Conservation (phyloP, 257 asterid genomes). For the Haberlea rhodopensis region DNA sequence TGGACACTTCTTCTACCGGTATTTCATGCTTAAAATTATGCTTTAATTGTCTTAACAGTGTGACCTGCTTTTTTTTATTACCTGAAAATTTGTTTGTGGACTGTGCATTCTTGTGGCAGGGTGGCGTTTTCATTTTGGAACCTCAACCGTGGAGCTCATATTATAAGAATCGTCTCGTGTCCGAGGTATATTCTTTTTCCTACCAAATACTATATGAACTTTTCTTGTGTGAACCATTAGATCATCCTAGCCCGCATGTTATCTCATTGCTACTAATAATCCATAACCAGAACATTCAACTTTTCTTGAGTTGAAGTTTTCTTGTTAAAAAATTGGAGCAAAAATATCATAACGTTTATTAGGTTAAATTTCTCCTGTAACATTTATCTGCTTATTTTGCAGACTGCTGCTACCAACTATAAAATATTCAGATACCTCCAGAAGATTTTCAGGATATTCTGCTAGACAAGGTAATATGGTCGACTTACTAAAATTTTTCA, state of each 20-base stretch:
- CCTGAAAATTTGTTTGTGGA: not conserved
- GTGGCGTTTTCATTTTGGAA: conserved; percentile 86
- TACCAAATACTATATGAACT: not conserved
- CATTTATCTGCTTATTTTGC: conserved; percentile 23
- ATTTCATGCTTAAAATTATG: conserved; percentile 10
- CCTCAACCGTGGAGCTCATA: conserved; percentile 98
- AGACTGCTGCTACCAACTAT: conserved; percentile 60
- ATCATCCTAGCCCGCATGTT: not conserved
- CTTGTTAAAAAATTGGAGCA: not conserved
- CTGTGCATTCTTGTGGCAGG: conserved; percentile 47
- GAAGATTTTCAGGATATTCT: conserved; percentile 84
- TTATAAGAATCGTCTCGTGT: conserved; percentile 63
- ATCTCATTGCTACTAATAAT: not conserved
- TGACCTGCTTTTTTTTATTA: conserved; percentile 1
- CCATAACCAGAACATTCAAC: not conserved
- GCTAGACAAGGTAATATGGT: conserved; percentile 65
- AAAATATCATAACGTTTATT: not conserved
- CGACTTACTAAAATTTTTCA: not conserved
- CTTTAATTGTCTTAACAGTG: not conserved
- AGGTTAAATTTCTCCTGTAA: conserved; percentile 5
- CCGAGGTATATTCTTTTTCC: conserved; percentile 55
- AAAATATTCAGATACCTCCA: conserved; percentile 62
- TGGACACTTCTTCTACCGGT: conserved; percentile 87
- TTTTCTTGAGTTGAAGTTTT: not conserved
- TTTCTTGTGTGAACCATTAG: not conserved